A percentile compares a stretch with the other conserved stretches of the same genome.
phyloP scores from a whole-genome alignment of 192 early-diverging fungal genomes.

The Coemansia furcata region DNA sequence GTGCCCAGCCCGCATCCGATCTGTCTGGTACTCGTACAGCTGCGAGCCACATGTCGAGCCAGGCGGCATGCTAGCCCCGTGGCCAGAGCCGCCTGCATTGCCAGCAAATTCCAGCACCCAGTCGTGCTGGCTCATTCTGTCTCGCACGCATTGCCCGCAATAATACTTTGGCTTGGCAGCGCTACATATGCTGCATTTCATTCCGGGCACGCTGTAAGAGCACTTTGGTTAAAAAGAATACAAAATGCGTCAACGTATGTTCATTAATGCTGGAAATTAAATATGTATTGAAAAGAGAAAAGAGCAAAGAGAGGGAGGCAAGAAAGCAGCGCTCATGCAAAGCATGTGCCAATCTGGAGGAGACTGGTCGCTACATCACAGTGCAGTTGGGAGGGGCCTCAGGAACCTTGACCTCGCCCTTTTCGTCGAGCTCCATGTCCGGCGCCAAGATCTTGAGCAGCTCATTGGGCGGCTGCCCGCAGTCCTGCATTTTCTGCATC shows the following conservation, averaged over 20 bases:
- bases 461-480: conserved; percentile 91
- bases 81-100: not conserved
- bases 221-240: not conserved
- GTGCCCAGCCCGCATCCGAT: conserved; percentile 17
- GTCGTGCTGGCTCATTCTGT: conserved; percentile 36
- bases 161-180: conserved; percentile 23
- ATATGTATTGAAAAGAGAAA: not conserved
- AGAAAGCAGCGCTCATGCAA: not conserved
- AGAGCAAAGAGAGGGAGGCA: not conserved
- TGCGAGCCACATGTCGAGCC: conserved; percentile 4
- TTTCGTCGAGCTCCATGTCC: conserved; percentile 79
- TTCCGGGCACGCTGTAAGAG: conserved; percentile 7
- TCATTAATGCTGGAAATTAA: not conserved
- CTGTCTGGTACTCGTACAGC: conserved; percentile 30
- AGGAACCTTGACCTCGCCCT: conserved; percentile 66
- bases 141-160: conserved; percentile 44
- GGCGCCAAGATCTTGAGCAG: conserved; percentile 89
- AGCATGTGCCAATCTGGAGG: not conserved
- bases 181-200: conserved; percentile 52
- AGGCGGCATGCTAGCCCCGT: not conserved
- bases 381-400: conserved; percentile 40
- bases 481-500: conserved; percentile 98
- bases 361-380: conserved; percentile 13
- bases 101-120: conserved; percentile 16
- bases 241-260: not conserved